Conservation (phyloP, 148 eudicot genomes). For the Salicornia ramosissima region DNA sequence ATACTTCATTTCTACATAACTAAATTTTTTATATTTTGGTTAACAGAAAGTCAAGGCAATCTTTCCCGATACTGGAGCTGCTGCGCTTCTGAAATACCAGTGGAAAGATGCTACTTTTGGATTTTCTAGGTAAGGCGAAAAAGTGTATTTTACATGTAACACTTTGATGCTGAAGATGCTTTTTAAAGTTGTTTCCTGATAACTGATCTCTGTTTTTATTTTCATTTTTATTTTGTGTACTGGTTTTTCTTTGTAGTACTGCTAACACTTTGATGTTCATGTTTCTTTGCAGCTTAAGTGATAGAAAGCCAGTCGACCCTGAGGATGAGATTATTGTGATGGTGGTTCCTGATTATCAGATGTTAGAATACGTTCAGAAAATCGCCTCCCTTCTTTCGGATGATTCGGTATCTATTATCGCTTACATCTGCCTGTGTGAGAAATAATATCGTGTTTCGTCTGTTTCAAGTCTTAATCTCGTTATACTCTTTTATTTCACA, state of each 20-base stretch:
- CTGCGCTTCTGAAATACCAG: conserved; percentile 81
- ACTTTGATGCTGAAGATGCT: not conserved
- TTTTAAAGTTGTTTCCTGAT: conserved; percentile 1
- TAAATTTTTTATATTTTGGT: conserved; percentile 17
- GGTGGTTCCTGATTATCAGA: conserved; percentile 98
- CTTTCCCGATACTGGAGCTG: conserved; percentile 98
- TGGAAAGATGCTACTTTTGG: conserved; percentile 92
- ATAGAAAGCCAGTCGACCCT: conserved; percentile 79
- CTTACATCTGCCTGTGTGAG: not conserved
- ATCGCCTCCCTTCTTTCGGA: conserved; percentile 79
- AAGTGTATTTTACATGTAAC: conserved; percentile 6
- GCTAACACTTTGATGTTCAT: conserved; percentile 1
- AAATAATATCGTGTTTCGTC: not conserved
- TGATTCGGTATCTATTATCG: conserved; percentile 61
- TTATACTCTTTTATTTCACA: not conserved
- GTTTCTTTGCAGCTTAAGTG: conserved; percentile 64
- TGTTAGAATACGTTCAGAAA: conserved; percentile 77
- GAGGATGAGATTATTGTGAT: conserved; percentile 93
- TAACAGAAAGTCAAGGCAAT: conserved; percentile 83
- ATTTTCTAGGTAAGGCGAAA: conserved; percentile 69
- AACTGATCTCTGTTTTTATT: not conserved
- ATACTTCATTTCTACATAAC: conserved; percentile 8
- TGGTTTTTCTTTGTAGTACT: not conserved
- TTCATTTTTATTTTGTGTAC: too few relatives aligned
- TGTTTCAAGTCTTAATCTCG: not conserved